phyloP scores from a whole-genome alignment of 2,329 filamentous ascomycete species.

The Fusarium caatingaense region DNA sequence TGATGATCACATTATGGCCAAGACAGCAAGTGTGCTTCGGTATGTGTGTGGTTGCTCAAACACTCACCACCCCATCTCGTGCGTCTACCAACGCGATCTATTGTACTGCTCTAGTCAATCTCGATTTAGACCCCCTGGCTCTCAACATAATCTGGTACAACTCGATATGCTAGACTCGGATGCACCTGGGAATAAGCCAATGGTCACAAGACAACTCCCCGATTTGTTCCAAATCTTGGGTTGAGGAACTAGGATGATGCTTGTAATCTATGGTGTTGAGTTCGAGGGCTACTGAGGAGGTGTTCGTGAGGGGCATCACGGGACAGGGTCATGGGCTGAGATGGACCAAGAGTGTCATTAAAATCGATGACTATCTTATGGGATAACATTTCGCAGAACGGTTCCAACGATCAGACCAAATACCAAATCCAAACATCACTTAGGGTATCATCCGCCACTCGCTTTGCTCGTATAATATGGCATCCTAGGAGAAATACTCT shows the following conservation, averaged over 20 bases:
- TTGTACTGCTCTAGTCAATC: conserved; percentile 21
- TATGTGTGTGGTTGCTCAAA: not conserved
- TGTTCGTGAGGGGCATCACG: not conserved
- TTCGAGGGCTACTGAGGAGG: not conserved
- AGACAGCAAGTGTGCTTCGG: not conserved
- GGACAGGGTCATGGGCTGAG: not conserved
- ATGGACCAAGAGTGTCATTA: not conserved
- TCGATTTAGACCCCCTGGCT: conserved; percentile 41
- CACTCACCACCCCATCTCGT: conserved; percentile 11
- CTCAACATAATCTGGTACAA: conserved; percentile 44
- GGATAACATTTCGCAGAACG: not conserved
- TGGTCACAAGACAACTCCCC: conserved; percentile 18
- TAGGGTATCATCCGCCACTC: conserved; percentile 17
- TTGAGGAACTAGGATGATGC: conserved; percentile 16
- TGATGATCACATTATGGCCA: not conserved
- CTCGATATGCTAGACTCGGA: conserved; percentile 28
- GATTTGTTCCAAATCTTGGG: conserved; percentile 10
- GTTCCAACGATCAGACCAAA: not conserved
- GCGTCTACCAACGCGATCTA: conserved; percentile 25
- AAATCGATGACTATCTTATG: not conserved
- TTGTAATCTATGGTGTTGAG: not conserved
- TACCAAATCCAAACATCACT: not conserved
- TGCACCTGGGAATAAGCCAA: conserved; percentile 25
- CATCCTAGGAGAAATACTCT: conserved; percentile 47
- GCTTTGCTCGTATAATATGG: not conserved